Conservation (phyloP, 129 eudicot genomes). For the Chrysanthemum lavandulifolium region DNA sequence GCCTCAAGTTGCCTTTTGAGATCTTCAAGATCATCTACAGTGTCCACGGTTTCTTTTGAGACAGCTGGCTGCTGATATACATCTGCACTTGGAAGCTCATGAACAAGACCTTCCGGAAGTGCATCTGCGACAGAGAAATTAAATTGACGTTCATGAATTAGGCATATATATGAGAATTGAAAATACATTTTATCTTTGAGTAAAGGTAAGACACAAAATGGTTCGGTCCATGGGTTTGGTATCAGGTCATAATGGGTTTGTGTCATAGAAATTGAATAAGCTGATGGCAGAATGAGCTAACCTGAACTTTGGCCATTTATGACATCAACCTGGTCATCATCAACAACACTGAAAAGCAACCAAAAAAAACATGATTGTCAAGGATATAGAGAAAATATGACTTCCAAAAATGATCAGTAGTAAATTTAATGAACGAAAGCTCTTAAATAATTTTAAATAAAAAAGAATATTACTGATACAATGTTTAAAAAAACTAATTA, state of each 20-base stretch:
- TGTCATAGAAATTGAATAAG: not conserved
- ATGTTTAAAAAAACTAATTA: too few relatives aligned
- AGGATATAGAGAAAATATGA: conserved; percentile 1
- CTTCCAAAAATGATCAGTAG: too few relatives aligned
- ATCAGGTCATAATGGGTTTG: not conserved
- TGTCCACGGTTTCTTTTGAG: conserved; percentile 23
- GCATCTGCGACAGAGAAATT: conserved; percentile 33
- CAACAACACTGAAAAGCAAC: conserved; percentile 73
- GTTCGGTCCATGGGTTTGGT: too few relatives aligned
- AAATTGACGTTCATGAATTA: not conserved
- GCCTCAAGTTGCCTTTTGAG: conserved; percentile 44
- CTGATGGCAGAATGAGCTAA: conserved; percentile 22
- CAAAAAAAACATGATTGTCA: conserved; percentile 13
- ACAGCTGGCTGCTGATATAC: conserved; percentile 30
- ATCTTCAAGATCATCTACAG: conserved; percentile 43
- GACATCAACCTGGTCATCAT: conserved; percentile 50
- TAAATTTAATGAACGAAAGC: too few relatives aligned
- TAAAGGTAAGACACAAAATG: too few relatives aligned
- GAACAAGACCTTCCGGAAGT: conserved; percentile 71
- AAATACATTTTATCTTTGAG: too few relatives aligned
- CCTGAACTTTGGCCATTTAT: conserved; percentile 52
- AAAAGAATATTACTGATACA: too few relatives aligned
- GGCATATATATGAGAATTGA: not conserved
- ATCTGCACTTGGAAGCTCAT: conserved; percentile 65
- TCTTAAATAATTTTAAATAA: too few relatives aligned